Evolutionary conservation across 108 stramenopile species (phyloP), one percentile per base, ranked within the genome.

Genomic region (Nitzschia sp.): DNA sequence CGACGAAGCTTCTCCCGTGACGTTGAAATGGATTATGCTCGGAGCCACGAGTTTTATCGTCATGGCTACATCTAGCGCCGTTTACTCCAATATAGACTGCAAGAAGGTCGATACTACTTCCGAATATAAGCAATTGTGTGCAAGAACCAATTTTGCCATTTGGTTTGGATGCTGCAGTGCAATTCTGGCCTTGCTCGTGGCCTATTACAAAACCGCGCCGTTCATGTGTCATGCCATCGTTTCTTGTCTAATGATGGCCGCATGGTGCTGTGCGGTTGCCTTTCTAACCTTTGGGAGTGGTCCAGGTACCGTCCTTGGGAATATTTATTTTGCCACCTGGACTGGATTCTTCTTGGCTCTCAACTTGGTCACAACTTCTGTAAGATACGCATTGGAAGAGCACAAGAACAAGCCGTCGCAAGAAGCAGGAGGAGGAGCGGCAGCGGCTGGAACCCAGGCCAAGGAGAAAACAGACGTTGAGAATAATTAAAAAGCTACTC

Each of bases 301-400:
- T 5, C 52, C 52, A 25, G 52, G 52, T 15, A 53, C 52, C 5
- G 17, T 6, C 17, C 23, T 53, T 21, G 52, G 52, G 17, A 23
- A 21, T n/a, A 21, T 53, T n/a, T 53, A 53, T n/a, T 53, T 53
- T 53, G 52, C 52, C n/a, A 53, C 52, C 23, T 53, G 52, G 52
- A 53, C 8, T 53, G 19, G 22, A 53, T 53, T 53, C 52, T 53
- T 53, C 17, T 23, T 53, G 22, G 8, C 22, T 6, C 19, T 53
- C 52, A 53, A 53, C n/a, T 53, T 53, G 52, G 17, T 17, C 5
- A 25, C 52, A 21, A 53, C 52, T 15, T 21, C 52, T 17, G 52
- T 25, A 6, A 8, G 23, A 53, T 53, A 53, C 52, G 6, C 17
- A 21, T 15, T 53, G 6, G 52, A n/a, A 53, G 17, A 53, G n/a